These are phyloP conservation scores for Cymbopogon citratus DNA, from an alignment of 176 grass and related monocot genomes.

Conservation along the genomic window DNA sequence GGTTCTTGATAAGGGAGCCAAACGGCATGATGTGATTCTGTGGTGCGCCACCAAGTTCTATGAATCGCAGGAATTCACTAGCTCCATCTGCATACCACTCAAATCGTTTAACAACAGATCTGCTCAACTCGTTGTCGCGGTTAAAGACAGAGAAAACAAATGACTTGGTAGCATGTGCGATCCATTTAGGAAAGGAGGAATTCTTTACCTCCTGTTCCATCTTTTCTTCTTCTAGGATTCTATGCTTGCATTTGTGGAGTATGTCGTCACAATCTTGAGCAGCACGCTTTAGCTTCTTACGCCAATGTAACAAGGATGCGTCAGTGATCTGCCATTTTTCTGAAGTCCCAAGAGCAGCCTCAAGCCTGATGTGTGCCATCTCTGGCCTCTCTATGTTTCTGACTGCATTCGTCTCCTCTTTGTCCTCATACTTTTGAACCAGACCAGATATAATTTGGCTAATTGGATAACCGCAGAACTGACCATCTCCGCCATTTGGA, in stretches of 20 bases:
- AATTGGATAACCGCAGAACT: not conserved
- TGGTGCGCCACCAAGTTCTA: not conserved
- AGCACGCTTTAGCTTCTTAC: too few relatives aligned
- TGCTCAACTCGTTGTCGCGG: not conserved
- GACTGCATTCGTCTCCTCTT: not conserved
- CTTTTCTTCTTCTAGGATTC: not conserved
- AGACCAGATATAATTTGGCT: not conserved
- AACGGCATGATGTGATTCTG: not conserved
- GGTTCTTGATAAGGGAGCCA: not conserved
- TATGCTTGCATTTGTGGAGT: too few relatives aligned
- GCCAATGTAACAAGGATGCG: too few relatives aligned
- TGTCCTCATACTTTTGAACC: not conserved
- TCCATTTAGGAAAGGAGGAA: not conserved
- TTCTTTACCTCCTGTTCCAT: not conserved
- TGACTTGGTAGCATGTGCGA: not conserved
- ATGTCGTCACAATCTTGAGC: too few relatives aligned
- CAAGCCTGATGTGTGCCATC: not conserved
- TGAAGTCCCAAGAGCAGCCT: not conserved
- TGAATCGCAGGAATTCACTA: not conserved
- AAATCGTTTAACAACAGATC: not conserved
- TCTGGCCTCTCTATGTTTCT: not conserved
- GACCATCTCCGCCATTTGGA: not conserved
- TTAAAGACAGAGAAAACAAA: not conserved
- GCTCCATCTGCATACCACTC: constrained; percentile 13
- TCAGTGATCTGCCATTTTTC: too few relatives aligned